These are phyloP conservation scores for Aureobasidium melanogenum DNA, from an alignment of 2,329 filamentous ascomycete species.

Conservation along the genomic window DNA sequence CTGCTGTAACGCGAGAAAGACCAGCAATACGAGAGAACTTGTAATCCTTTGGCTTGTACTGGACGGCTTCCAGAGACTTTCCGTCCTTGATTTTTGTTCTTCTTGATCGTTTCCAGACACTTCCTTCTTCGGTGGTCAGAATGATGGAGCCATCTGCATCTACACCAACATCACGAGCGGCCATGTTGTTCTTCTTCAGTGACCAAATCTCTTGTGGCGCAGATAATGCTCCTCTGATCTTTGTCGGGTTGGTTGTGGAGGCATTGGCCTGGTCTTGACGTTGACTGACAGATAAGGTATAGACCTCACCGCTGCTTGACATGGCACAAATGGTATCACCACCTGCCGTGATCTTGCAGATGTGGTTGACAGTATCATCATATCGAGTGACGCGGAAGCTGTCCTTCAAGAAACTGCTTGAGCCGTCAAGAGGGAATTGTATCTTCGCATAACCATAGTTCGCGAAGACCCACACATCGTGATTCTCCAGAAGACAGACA, in stretches of 20 bases:
- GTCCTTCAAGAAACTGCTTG: conserved; percentile 58
- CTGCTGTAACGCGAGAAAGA: conserved; percentile 73
- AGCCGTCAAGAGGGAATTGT: conserved; percentile 68
- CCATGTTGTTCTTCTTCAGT: conserved; percentile 73
- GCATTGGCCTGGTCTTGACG: conserved; percentile 56
- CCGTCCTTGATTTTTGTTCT: conserved; percentile 70
- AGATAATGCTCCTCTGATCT: conserved; percentile 76
- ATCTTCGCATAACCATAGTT: conserved; percentile 94
- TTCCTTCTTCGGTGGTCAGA: conserved; percentile 83
- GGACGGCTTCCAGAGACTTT: conserved; percentile 38
- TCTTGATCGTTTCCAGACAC: conserved; percentile 83
- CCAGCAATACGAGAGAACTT: conserved; percentile 90
- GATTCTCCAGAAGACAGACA: conserved; percentile 72
- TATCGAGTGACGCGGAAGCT: conserved; percentile 58
- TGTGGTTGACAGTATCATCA: conserved; percentile 55
- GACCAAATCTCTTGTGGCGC: conserved; percentile 79
- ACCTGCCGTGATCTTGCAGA: conserved; percentile 70
- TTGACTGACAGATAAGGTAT: conserved; percentile 65
- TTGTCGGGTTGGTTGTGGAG: conserved; percentile 86
- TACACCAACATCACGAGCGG: conserved; percentile 76
- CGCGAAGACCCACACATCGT: conserved; percentile 87
- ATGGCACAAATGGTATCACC: conserved; percentile 88
- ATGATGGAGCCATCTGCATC: conserved; percentile 93
- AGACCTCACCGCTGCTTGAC: conserved; percentile 76
- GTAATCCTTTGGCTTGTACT: conserved; percentile 72